Base-by-base conservation (phyloP, 1,284 basidiomycete species). In the Fomitiporia mediterranea region DNA sequence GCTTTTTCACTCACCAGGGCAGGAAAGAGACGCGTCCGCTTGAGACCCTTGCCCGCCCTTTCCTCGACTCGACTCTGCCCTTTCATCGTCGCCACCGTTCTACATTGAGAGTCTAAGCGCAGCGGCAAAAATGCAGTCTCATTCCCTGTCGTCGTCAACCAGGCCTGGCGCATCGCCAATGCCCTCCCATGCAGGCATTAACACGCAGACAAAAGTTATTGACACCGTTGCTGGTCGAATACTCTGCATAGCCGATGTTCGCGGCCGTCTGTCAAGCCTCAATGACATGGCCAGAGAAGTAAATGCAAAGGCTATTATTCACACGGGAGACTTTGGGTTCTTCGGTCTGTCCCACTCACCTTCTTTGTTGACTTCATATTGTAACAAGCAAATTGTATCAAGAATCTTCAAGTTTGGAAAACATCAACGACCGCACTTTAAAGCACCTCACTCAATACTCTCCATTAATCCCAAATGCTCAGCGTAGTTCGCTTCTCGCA, bases 261-360 rank as follows among this genome's bases (percentile, higher is more conserved):
- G 94, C 64, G 94, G 94, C 57, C 80, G 86, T 60, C 79, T 94
- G 60, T 92, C 90, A 56, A 83, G 83, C 53, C 81, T 99, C 67
- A 98, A 98, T 71, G 83, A 91, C 68, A 84, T 98, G 58, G 95
- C 95, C 32, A 78, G 86, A 52, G 93, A 97, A 66, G 84, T 83
- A 56, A 86, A 89, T 67, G 94, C 93, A n/a, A 83, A 88, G 59
- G 96, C 94, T 19, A 89, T 99, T 70, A 92, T 99, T 61, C 96
- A 99, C 71, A 98, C 95, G 0, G 97, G 97, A 56, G 97, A 99
- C 77, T 99, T 99, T 85, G 97, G 97, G 57, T 98, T 99, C 73
- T 97, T 97, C 72, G 89, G 89, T 89, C 60, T 48, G 54, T 49
- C 40, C 19, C 19, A 42, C 7, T 30, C 25, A 15, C 17, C 28